Base-by-base conservation (phyloP, 306 rosid genomes). In the Oxytropis ochrocephala region DNA sequence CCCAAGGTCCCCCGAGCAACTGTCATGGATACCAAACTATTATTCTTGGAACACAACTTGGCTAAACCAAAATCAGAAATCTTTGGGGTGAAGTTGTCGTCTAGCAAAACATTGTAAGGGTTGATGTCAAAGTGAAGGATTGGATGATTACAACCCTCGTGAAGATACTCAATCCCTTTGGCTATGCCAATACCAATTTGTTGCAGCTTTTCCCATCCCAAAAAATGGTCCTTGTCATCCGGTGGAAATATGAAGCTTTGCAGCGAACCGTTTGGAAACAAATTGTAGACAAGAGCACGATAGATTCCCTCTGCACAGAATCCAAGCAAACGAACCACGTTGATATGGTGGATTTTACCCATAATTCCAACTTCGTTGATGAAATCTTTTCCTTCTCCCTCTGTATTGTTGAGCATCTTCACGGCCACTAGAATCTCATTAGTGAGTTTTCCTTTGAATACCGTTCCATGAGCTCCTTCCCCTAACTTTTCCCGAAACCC, bases 341-440 rank as follows among this genome's bases (percentile, higher is more conserved):
- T 58, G 29, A 58, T 58, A 27, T 58, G 64, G 29, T 58, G 64
- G 12, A 58, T 58, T 58, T 58, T 58, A 36, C 64, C 64, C 64
- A 56, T 30, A 32, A 56, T 56, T 56, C 10, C 63, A 0, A 56
- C 63, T 30, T 56, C 63, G n/a, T 7, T 56, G 21, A 56, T 56
- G 42, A 56, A 56, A 11, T 56, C 63, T 56, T 56, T 56, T 11
- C 63, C 63, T 56, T 56, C 63, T 56, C 41, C 63, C 41, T 27
- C 2, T 30, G 41, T 27, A 29, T 32, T 30, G 42, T 56, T 56
- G 21, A 56, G 63, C 11, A 29, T 30, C 19, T 56, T 56, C 21
- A 56, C 63, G 0, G 63, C 63, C 0, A 56, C 63, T 0, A n/a
- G 19, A 56, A 56, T 56, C 2, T 56, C 42, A 7, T 0, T 56